Conservation (phyloP, 192 early-diverging fungal species). For the Linnemannia elongata region DNA sequence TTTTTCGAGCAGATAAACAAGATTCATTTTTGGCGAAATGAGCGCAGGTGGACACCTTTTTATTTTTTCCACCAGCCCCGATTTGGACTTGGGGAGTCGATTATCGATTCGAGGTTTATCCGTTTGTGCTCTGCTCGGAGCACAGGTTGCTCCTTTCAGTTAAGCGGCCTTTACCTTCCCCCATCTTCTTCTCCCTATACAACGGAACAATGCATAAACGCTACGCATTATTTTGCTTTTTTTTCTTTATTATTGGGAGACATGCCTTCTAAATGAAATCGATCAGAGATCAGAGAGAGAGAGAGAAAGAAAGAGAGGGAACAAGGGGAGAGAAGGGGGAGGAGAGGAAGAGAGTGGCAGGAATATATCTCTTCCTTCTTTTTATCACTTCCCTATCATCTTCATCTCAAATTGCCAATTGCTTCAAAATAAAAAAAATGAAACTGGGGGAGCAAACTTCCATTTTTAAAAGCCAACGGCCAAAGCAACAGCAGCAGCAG, state of each 20-base stretch:
- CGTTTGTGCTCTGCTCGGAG: not conserved
- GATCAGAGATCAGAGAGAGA: not conserved
- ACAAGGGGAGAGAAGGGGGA: not conserved
- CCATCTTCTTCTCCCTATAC: not conserved
- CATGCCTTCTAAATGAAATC: not conserved
- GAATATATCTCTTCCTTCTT: not conserved
- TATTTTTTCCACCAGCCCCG: not conserved
- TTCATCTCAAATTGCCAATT: too few species aligned
- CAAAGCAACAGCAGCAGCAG: constrained; percentile 13
- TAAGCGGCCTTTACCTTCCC: not conserved
- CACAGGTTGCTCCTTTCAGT: not conserved
- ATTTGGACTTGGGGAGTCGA: not conserved
- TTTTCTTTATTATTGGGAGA: not conserved
- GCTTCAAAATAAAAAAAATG: too few species aligned
- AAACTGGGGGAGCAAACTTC: too few species aligned
- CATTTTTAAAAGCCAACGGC: constrained; percentile 7
- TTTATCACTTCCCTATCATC: not conserved
- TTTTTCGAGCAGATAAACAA: not conserved
- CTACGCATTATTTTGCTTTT: not conserved
- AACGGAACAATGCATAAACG: not conserved
- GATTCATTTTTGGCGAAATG: not conserved
- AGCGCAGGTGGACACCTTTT: not conserved
- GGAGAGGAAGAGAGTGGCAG: not conserved
- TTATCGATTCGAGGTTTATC: not conserved
- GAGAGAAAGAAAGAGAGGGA: not conserved